These are phyloP conservation scores for Colletotrichum sp. DNA, from an alignment of 2,329 filamentous ascomycete genomes.

Conservation along the genomic window DNA sequence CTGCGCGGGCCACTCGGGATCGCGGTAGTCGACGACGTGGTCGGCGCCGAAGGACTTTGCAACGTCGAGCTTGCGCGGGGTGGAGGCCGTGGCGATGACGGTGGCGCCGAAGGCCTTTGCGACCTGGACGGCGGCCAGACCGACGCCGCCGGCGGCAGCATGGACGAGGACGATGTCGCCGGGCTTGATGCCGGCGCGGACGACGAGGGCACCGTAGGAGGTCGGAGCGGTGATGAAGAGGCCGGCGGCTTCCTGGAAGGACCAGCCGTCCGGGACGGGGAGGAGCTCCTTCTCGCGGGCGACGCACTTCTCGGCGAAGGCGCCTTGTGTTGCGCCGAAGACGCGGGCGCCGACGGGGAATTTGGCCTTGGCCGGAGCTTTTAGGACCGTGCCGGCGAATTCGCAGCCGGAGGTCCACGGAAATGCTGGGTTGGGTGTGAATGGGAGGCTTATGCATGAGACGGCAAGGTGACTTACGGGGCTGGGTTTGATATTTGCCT, in stretches of 20 bases:
- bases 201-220: constrained; percentile 82
- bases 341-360: constrained; percentile 83
- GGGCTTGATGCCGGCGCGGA: constrained; percentile 75
- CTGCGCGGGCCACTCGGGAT: constrained; percentile 65
- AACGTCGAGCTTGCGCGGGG: constrained; percentile 78
- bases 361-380: constrained; percentile 57
- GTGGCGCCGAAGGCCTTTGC: constrained; percentile 91
- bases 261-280: constrained; percentile 81
- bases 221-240: constrained; percentile 93
- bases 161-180: constrained; percentile 92
- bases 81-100: constrained; percentile 92
- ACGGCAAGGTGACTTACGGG: constrained; percentile 49
- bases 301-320: constrained; percentile 79
- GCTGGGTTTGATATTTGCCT: constrained; percentile 94
- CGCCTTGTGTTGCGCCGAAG: constrained; percentile 86
- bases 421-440: constrained; percentile 55
- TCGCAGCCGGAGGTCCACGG: constrained; percentile 89
- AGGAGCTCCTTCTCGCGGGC: constrained; percentile 71
- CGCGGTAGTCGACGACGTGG: constrained; percentile 78
- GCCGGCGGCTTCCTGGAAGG: constrained; percentile 82
- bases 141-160: constrained; percentile 90
- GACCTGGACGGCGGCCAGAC: constrained; percentile 88
- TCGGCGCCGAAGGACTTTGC: constrained; percentile 85
- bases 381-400: constrained; percentile 80
- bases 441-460: neutral